These are phyloP conservation scores for Phytopythium aichiense DNA, from an alignment of 352 stramenopile species.

Conservation along the genomic window DNA sequence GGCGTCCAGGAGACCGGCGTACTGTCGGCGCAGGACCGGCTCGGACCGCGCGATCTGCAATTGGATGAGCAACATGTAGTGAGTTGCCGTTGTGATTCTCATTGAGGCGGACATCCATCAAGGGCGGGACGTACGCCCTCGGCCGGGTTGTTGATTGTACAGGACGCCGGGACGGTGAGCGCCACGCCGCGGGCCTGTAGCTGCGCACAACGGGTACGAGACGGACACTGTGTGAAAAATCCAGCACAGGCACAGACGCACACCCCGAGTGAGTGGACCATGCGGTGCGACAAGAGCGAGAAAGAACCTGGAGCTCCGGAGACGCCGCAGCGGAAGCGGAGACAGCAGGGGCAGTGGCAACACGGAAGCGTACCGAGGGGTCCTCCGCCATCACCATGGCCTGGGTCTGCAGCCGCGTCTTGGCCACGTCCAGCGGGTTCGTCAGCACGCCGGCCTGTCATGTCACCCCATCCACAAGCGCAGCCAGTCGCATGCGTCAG, in stretches of 20 bases:
- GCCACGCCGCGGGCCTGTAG: constrained; percentile 56
- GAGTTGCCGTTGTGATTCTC: not conserved
- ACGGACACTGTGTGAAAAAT: constrained; percentile 54
- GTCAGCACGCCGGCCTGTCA: constrained; percentile 86
- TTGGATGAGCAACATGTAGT: not conserved
- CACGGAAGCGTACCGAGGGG: constrained; percentile 43
- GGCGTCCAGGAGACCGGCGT: constrained; percentile 67
- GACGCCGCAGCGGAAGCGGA: constrained; percentile 22
- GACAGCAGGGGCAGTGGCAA: constrained; percentile 14
- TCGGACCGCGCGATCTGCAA: constrained; percentile 22
- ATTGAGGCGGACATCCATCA: not conserved
- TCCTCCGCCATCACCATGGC: constrained; percentile 61
- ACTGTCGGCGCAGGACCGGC: constrained; percentile 63
- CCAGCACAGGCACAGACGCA: constrained; percentile 34
- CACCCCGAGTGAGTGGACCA: constrained; percentile 20
- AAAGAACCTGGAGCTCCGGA: constrained; percentile 55
- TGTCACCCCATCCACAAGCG: not conserved
- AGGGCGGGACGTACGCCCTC: constrained; percentile 17
- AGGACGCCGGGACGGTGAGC: constrained; percentile 60
- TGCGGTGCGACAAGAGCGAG: constrained; percentile 14
- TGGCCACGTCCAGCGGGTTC: constrained; percentile 98
- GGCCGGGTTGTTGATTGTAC: constrained; percentile 37
- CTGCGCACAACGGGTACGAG: constrained; percentile 69
- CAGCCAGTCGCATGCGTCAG: not conserved
- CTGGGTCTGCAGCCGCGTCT: constrained; percentile 97